Base-by-base conservation (phyloP, 1,139 yeast species). In the Lodderomyces margitis region DNA sequence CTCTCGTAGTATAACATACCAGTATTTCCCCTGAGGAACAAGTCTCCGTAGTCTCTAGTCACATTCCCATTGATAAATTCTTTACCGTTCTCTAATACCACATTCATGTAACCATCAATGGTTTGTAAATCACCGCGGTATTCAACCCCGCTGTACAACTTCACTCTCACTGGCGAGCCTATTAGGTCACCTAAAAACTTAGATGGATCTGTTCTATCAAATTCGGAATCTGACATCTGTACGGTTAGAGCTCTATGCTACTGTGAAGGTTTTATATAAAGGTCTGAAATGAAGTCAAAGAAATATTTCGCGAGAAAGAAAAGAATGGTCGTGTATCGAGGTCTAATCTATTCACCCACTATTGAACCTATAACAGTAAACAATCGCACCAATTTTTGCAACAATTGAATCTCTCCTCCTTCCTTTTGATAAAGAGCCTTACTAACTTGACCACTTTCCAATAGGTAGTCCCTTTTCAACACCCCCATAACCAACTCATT, bases 71-170 rank as follows among this genome's bases (percentile, higher is more conserved):
- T 76, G 21, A 79, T 78, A 37, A 68, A 68, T 59, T 92, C 98
- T 40, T 77, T 73, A 3, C 95, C 81, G 41, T 81, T 76, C 45
- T 85, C 89, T 54, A 92, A 73, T 4, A 92, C 95, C 42, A 92
- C 84, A 64, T 94, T 94, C 97, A 92, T 91, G 66, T 83, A 94
- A 12, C 98, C 98, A 59, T 92, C 99, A 43, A 92, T 91, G 38
- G 96, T 87, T 54, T 87, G 94, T 45, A 92, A 74, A 46, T 70
- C 75, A 12, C 88, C 87, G 48, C 60, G 54, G 62, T 89, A 92
- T 49, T 87, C 87, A 46, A 91, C 81, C 11, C 97, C 98, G 32
- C 94, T 87, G 59, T 83, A 81, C 44, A 91, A 77, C 60, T 87
- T 88, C 21, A 94, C 97, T 38, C 81, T 70, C 28, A 92, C 98